Percentiles rank a stretch among this genome's conserved stretches.
phyloP scores from a whole-genome alignment of 1,284 basidiomycete genomes.

The Naganishia liquefaciens region DNA sequence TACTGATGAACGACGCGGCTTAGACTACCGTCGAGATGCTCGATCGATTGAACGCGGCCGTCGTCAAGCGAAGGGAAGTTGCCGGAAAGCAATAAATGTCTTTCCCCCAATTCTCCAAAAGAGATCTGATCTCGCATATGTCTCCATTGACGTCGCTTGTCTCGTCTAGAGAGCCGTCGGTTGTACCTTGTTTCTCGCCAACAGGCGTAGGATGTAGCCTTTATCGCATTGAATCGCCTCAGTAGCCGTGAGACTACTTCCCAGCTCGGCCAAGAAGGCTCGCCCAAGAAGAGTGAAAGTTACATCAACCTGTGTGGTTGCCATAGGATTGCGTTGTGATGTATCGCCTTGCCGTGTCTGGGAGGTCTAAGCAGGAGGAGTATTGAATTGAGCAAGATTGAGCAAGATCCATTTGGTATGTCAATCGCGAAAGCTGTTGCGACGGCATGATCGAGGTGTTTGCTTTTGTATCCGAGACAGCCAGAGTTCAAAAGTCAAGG shows the following conservation, averaged over 20 bases:
- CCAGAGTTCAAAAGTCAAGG: not conserved
- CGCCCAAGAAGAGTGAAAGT: too few species aligned
- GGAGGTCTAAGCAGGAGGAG: too few species aligned
- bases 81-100: slow-evolving; percentile 15
- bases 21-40: slow-evolving; percentile 64
- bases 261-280: too few species aligned
- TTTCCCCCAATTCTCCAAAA: too few species aligned
- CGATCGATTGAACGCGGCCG: slow-evolving; percentile 66
- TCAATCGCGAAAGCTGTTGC: too few species aligned
- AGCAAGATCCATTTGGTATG: too few species aligned
- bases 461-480: slow-evolving; percentile 24
- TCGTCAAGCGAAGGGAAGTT: slow-evolving; percentile 33
- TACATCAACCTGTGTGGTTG: too few species aligned
- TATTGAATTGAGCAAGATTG: too few species aligned
- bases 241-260: not conserved
- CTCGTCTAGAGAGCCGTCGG: not conserved
- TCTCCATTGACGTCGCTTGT: not conserved
- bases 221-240: not conserved
- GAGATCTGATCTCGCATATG: not conserved
- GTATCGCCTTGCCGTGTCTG: too few species aligned
- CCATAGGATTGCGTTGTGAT: too few species aligned
- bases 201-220: slow-evolving; percentile 7
- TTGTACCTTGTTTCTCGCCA: not conserved
- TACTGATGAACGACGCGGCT: not conserved
- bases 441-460: too few species aligned